Base-by-base conservation (phyloP, 805 yeast species). In the Candida nanaspora region DNA sequence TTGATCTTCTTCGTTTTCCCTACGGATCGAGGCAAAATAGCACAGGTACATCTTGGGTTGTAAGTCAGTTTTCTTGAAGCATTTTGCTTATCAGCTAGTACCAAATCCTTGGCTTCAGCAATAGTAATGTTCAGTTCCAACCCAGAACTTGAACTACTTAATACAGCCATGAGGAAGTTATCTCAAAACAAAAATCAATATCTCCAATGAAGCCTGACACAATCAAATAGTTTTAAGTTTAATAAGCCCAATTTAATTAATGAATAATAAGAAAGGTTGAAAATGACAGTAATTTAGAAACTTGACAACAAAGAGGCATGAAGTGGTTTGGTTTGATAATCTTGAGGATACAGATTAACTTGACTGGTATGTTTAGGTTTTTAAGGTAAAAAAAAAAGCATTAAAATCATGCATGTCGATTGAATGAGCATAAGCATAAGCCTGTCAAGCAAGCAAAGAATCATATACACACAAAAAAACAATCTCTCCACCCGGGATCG, bases 11-110 rank as follows among this genome's bases (percentile, higher is more conserved):
- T 33, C 6, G 60, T 46, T 23, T 45, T 50, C 1, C 41, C 44
- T 2, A 46, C 26, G 1, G 46, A 38, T 16, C 39, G 39, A 2
- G 56, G 55, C 6, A 40, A 38, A 2, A 53, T 38, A 18, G 42
- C 42, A 22, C 50, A 14, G 20, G 46, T 35, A 33, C 55, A 50
- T 35, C 44, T 49, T 13, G 58, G 52, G 18, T 45, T 52, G 44
- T 53, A 50, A 25, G 35, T 43, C 11, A 31, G 19, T 19, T 31
- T 31, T n/a, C 11, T 11, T 4, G 3, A 14, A 6, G 14, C n/a
- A 6, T 21, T 28, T 42, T 31, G 6, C 13, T 11, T 2, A 11
- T 23, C 32, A 22, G 35, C 33, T 2, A 41, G 26, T 6, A 48
- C 20, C 3, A 53, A 32, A 37, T 53, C 52, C 13, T 40, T 41